Evolutionary conservation across 1,284 basidiomycete genomes (phyloP), one percentile per base, ranked within the genome.

Genomic region (Fomes fomentarius): DNA sequence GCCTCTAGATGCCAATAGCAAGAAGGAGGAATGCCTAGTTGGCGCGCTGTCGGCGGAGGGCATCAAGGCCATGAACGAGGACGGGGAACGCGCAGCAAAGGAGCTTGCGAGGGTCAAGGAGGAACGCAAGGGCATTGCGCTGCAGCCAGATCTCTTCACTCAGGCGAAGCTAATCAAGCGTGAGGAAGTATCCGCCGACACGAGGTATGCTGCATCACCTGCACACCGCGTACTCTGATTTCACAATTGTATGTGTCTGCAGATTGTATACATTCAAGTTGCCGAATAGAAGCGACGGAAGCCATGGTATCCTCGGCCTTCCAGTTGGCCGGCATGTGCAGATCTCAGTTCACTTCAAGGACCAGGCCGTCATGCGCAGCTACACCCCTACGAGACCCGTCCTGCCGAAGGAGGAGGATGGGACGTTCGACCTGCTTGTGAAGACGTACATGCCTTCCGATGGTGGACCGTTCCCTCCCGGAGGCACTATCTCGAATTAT

Each of bases 401-500:
- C 6, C 54, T 67, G 2, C 58, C 61, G 2, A 11, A 44, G 1
- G 66, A 67, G 33, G 66, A 67, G n/a, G 60, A 66, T n/a, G 66
- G 64, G 11, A 63, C 64, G 19, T 64, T 67, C 46, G 60, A 65
- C 28, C 50, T 67, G 42, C 59, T 65, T 12, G 63, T 67, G 11
- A 66, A 67, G 60, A 63, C 66, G 34, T 66, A 65, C 49, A 51
- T 64, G 30, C 62, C 64, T 2, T 41, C 47, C 1, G 56, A 59
- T 14, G 52, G 34, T 17, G 56, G 40, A 14, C 39, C 50, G 19
- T 54, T 56, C 49, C 57, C 60, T 5, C 65, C 63, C 10, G 66
- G 66, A 1, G 66, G 66, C 4, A 62, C 64, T 1, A 48, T 65
- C 15, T 63, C 62, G 4, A 67, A 67, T 41, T 67, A 66, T 37